A percentile compares a stretch with the other conserved stretches of the same genome.
phyloP scores from a whole-genome alignment of 2,329 filamentous ascomycete genomes.

The Fusarium sp. region DNA sequence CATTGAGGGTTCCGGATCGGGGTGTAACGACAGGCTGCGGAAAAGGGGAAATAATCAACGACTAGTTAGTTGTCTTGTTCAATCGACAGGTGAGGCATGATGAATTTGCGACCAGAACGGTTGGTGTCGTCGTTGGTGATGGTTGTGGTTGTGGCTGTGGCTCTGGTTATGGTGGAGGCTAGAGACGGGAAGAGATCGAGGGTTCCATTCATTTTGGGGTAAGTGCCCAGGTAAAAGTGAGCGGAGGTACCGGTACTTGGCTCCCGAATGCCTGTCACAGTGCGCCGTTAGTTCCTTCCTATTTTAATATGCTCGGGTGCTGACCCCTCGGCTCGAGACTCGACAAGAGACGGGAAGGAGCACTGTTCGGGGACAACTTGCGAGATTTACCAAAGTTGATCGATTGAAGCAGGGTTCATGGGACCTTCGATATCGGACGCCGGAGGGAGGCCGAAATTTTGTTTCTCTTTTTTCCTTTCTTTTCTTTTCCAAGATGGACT shows the following conservation, averaged over 20 bases:
- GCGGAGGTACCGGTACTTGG: conserved; percentile 43
- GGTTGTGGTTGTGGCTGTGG: conserved; percentile 2
- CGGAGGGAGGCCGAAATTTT: not conserved
- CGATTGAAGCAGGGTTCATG: conserved; percentile 6
- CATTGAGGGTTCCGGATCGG: conserved; percentile 8
- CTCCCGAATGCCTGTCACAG: conserved; percentile 37
- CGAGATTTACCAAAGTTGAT: conserved; percentile 32
- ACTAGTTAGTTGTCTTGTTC: conserved; percentile 13
- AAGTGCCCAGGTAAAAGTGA: conserved; percentile 6
- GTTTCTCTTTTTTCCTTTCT: not conserved
- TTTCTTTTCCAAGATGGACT: not conserved
- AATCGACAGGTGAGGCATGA: conserved; percentile 19
- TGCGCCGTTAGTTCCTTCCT: conserved; percentile 36
- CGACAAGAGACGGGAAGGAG: conserved; percentile 19
- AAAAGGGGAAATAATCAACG: conserved; percentile 18
- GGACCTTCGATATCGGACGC: not conserved
- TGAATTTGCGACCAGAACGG: conserved; percentile 11
- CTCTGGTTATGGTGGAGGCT: conserved; percentile 17
- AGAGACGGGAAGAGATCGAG: conserved; percentile 42
- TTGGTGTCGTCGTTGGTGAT: conserved; percentile 24
- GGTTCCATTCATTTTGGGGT: conserved; percentile 35
- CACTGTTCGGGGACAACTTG: conserved; percentile 39
- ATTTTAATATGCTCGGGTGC: conserved; percentile 16
- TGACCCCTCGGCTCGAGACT: conserved; percentile 31
- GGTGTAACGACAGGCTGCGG: not conserved